These are phyloP conservation scores for Geosmithia flava DNA, from an alignment of 2,329 filamentous ascomycete species.

Conservation along the genomic window DNA sequence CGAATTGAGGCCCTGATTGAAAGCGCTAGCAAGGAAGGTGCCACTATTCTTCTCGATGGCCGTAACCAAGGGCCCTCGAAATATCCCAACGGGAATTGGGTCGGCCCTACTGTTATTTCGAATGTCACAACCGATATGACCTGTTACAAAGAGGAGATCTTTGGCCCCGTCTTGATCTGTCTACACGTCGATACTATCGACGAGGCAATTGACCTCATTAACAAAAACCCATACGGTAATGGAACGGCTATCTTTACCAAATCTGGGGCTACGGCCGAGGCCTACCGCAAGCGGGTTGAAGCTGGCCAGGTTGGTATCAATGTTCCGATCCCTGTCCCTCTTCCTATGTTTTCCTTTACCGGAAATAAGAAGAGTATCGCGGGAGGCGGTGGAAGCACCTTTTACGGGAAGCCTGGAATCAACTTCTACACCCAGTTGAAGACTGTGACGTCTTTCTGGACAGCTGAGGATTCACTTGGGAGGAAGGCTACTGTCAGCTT, in stretches of 20 bases:
- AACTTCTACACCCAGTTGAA: slow-evolving; percentile 96
- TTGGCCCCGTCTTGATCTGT: slow-evolving; percentile 74
- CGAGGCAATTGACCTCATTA: slow-evolving; percentile 71
- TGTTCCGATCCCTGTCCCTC: slow-evolving; percentile 62
- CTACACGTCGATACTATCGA: slow-evolving; percentile 67
- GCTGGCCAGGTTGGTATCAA: slow-evolving; percentile 81
- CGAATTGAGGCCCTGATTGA: slow-evolving; percentile 67
- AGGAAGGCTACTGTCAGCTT: slow-evolving; percentile 81
- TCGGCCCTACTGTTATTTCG: slow-evolving; percentile 72
- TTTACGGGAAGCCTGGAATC: slow-evolving; percentile 87
- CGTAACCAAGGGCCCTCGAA: slow-evolving; percentile 60
- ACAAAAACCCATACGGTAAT: slow-evolving; percentile 78
- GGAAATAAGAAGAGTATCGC: slow-evolving; percentile 84
- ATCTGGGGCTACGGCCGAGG: slow-evolving; percentile 63
- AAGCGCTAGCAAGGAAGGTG: slow-evolving; percentile 68
- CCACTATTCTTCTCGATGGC: slow-evolving; percentile 69
- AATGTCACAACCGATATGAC: slow-evolving; percentile 71
- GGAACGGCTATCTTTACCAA: slow-evolving; percentile 76
- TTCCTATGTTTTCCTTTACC: slow-evolving; percentile 62
- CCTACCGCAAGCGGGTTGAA: slow-evolving; percentile 71
- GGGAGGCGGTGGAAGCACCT: slow-evolving; percentile 86
- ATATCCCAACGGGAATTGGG: slow-evolving; percentile 78
- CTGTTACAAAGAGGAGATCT: slow-evolving; percentile 80
- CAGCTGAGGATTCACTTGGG: slow-evolving; percentile 68
- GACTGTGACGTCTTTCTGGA: slow-evolving; percentile 93